Conservation (phyloP, 192 early-diverging fungal genomes). For the Coemansia sp. region DNA sequence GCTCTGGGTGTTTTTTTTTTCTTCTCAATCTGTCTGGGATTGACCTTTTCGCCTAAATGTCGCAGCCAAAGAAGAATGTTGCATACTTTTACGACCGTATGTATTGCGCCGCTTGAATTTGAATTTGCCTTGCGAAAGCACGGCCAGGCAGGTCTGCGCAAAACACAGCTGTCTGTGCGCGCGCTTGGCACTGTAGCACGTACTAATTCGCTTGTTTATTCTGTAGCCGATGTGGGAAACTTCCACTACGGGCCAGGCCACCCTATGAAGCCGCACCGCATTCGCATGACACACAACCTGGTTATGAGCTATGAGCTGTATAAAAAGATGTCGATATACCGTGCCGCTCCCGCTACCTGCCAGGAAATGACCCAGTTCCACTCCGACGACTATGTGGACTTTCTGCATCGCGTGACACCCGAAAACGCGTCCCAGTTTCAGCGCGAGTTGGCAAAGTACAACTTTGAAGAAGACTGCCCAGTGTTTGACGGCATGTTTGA, state of each 20-base stretch:
- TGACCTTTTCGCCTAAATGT: slow-evolving; percentile 9
- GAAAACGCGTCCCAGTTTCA: slow-evolving; percentile 68
- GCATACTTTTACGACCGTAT: slow-evolving; percentile 54
- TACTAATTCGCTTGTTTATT: not conserved
- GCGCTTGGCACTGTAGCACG: slow-evolving; percentile 3
- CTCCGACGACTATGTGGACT: slow-evolving; percentile 93
- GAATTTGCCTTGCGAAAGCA: not conserved
- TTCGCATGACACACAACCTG: slow-evolving; percentile 94
- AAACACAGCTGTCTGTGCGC: slow-evolving; percentile 8
- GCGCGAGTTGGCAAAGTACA: slow-evolving; percentile 68
- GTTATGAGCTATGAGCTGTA: slow-evolving; percentile 95
- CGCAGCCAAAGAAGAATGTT: slow-evolving; percentile 44
- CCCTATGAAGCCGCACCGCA: slow-evolving; percentile 97
- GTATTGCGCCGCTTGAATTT: slow-evolving; percentile 6
- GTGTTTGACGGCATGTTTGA: slow-evolving; percentile 97
- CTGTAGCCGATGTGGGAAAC: slow-evolving; percentile 64
- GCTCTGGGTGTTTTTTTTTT: too few species aligned
- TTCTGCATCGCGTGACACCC: slow-evolving; percentile 77
- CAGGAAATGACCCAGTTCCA: slow-evolving; percentile 97
- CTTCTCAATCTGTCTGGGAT: slow-evolving; percentile 1
- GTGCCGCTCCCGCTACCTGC: slow-evolving; percentile 78
- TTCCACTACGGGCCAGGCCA: slow-evolving; percentile 93
- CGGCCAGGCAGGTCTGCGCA: not conserved
- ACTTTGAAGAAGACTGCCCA: slow-evolving; percentile 96
- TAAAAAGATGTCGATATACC: slow-evolving; percentile 87